Base-by-base conservation (phyloP, 1,139 yeast species). In the Candida frijolesensis region DNA sequence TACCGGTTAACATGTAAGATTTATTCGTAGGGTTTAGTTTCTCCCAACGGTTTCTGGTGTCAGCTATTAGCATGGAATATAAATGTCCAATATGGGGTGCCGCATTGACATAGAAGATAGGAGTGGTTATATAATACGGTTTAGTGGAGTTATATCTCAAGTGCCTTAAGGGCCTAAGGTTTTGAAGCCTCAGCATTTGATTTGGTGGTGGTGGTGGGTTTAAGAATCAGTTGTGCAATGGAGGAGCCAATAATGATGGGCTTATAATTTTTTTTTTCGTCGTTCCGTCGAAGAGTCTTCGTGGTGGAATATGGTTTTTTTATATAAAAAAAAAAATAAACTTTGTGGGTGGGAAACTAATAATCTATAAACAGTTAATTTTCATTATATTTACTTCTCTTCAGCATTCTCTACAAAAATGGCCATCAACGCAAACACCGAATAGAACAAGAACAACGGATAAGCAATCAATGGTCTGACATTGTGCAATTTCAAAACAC, bases 51-150 rank as follows among this genome's bases (percentile, higher is more conserved):
- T 77, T 80, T 50, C 87, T 72, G 1, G 86, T 85, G 68, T 94
- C 98, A 45, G 94, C 85, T 37, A 94, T 69, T 0, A 91, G 75
- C 89, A 91, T 88, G 14, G 97, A 83, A 65, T 94, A 92, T 43
- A 91, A 74, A 68, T 95, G 99, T 5, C 99, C 99, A 47, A 94
- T 68, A 68, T 94, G 99, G 1, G 99, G 99, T 46, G 72, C 80
- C 4, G 99, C 98, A 74, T 95, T 94, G 54, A 96, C 98, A 65
- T 94, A 94, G 70, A 92, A 94, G 22, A 94, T 95, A 0, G 99
- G 99, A 0, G 97, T 87, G 0, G 98, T 90, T 12, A 89, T 76
- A 61, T 84, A 89, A 33, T 70, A 64, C 2, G 80, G 76, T 47
- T 71, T 72, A 8, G 54, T 45, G 19, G 54, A 46, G 25, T 47